Percentiles rank a stretch among this genome's conserved stretches.
Conservation (phyloP, 805 yeast genomes). For the Pichia paraexigua region DNA sequence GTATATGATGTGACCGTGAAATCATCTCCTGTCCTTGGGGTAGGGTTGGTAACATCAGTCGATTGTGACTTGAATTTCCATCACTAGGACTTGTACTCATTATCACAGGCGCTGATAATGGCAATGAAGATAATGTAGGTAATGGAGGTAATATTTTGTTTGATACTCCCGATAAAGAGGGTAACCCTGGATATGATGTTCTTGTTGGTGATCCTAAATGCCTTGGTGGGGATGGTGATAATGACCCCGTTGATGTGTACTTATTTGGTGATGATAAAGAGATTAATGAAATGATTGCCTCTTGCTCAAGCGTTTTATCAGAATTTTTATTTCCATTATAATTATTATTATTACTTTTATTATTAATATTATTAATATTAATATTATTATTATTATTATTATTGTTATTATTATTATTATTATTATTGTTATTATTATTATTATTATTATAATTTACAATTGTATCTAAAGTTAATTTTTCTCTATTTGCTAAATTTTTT, state of each 20-base stretch:
- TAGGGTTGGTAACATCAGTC: not conserved
- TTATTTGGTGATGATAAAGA: slow-evolving; percentile 44
- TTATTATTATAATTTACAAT: not conserved
- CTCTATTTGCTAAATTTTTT: slow-evolving; percentile 2
- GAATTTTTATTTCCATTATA: slow-evolving; percentile 10
- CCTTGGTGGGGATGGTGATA: slow-evolving; percentile 11
- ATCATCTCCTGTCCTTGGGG: not conserved
- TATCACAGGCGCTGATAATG: slow-evolving; percentile 6
- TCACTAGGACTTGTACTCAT: not conserved
- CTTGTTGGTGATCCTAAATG: slow-evolving; percentile 4
- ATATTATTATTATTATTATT: too few species aligned
- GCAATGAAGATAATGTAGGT: not conserved
- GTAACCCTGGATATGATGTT: not conserved
- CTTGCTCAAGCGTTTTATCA: slow-evolving; percentile 36
- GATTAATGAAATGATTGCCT: slow-evolving; percentile 48
- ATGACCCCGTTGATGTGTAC: slow-evolving; percentile 7
- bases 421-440: too few species aligned
- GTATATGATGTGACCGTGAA: not conserved
- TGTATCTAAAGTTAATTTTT: not conserved
- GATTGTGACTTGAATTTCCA: not conserved
- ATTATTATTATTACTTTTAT: not conserved
- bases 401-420: too few species aligned
- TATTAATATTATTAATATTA: too few species aligned
- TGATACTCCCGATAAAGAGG: slow-evolving; percentile 2
- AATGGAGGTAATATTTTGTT: slow-evolving; percentile 4